phyloP scores from a whole-genome alignment of 75 land plant genomes.

The Selaginella tamariscina region DNA sequence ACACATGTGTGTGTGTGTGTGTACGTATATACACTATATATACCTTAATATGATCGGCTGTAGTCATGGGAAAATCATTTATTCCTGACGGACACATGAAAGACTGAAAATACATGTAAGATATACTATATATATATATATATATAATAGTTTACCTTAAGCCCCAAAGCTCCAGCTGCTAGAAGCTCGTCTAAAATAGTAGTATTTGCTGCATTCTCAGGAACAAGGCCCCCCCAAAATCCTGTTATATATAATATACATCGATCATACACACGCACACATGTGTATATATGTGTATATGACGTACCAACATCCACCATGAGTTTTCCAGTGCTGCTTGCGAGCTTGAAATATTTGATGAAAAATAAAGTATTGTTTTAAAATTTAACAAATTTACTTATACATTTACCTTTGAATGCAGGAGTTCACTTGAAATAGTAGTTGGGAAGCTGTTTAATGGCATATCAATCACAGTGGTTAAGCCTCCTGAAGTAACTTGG shows the following conservation, averaged over 20 bases:
- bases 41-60: constrained; percentile 65
- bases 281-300: no score
- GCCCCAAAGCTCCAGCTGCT: constrained; percentile 74
- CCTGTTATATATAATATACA: constrained; percentile 26
- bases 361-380: no score
- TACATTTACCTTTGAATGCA: not conserved
- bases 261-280: not conserved
- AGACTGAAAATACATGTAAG: constrained; percentile 35
- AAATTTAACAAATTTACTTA: no score
- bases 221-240: constrained; percentile 97
- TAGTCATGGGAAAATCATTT: constrained; percentile 89
- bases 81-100: constrained; percentile 99
- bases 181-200: constrained; percentile 54
- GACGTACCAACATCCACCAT: constrained; percentile 90
- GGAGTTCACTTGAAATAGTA: not conserved
- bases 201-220: constrained; percentile 81
- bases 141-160: constrained; percentile 48
- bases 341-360: no score
- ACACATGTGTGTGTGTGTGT: not conserved
- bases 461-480: not conserved
- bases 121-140: not conserved
- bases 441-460: not conserved
- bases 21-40: not conserved
- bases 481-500: not conserved
- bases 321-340: constrained; percentile 54